Evolutionary conservation across 345 rosid species (phyloP).

Genomic region (Linum tenue): DNA sequence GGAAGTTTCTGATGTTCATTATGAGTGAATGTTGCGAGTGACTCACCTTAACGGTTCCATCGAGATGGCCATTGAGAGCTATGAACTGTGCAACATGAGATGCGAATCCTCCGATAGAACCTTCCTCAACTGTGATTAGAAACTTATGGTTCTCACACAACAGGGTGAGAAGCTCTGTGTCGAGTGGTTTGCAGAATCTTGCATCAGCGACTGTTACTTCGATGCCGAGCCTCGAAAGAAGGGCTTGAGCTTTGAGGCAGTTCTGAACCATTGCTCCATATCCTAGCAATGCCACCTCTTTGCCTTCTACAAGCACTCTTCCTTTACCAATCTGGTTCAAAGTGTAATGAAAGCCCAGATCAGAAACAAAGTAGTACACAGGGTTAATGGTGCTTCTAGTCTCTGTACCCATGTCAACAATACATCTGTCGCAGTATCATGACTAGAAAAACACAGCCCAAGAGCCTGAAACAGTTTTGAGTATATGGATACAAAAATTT

Average conservation of each 20-base stretch:
- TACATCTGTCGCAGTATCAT: too few relatives aligned
- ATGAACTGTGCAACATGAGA: slow-evolving; percentile 86
- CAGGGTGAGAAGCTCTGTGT: slow-evolving; percentile 58
- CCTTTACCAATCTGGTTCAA: slow-evolving; percentile 71
- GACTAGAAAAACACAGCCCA: too few relatives aligned
- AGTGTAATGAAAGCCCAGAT: too few relatives aligned
- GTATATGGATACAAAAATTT: background rate
- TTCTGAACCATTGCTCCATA: slow-evolving; percentile 93
- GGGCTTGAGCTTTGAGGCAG: slow-evolving; percentile 72
- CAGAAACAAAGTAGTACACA: too few relatives aligned
- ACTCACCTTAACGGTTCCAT: slow-evolving; percentile 62
- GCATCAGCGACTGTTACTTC: slow-evolving; percentile 89
- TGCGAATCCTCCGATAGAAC: slow-evolving; percentile 82
- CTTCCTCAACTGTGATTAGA: slow-evolving; percentile 86
- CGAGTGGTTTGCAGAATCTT: slow-evolving; percentile 93
- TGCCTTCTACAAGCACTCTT: slow-evolving; percentile 61
- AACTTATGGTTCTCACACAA: slow-evolving; percentile 59
- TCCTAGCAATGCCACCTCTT: slow-evolving; percentile 82
- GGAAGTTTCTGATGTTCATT: background rate
- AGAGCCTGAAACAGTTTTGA: too few relatives aligned
- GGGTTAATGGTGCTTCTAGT: too few relatives aligned
- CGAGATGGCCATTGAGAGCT: slow-evolving; percentile 86
- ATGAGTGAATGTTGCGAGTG: too few relatives aligned
- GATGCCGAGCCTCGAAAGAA: slow-evolving; percentile 70
- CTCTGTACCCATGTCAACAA: too few relatives aligned